Conservation (phyloP, 768 basidiomycete genomes). For the Calocybe indica region DNA sequence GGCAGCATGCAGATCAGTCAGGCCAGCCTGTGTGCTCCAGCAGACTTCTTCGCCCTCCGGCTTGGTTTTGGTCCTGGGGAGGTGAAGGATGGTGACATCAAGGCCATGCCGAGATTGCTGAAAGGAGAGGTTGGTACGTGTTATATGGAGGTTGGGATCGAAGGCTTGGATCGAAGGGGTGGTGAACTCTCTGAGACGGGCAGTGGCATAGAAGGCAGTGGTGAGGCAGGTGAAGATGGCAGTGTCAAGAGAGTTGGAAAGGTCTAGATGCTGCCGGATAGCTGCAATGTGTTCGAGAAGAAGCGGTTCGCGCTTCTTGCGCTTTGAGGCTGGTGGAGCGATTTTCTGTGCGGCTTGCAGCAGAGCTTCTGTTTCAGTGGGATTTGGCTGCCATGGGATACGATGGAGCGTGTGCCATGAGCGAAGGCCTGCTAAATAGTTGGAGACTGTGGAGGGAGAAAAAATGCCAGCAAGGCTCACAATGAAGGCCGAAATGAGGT, state of each 20-base stretch:
- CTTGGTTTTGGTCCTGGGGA: neutral
- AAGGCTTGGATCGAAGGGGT: conserved; percentile 16
- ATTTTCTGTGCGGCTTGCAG: conserved; percentile 22
- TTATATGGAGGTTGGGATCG: neutral
- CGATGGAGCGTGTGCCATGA: conserved; percentile 43
- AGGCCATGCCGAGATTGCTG: neutral
- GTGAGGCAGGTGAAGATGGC: conserved; percentile 31
- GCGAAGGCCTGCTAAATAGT: conserved; percentile 29
- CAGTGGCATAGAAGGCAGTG: conserved; percentile 27
- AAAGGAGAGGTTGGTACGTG: neutral
- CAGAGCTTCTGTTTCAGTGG: conserved; percentile 16
- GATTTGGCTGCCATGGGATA: conserved; percentile 19
- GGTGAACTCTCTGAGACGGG: conserved; percentile 30
- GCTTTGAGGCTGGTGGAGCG: conserved; percentile 21
- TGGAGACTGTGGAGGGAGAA: conserved; percentile 22
- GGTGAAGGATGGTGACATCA: neutral
- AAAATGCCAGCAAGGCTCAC: conserved; percentile 22
- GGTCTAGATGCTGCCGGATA: conserved; percentile 15
- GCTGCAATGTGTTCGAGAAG: conserved; percentile 14
- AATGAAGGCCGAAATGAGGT: conserved; percentile 5
- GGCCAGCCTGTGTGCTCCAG: neutral
- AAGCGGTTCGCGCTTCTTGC: conserved; percentile 19
- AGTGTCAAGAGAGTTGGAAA: conserved; percentile 20
- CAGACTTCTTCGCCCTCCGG: neutral
- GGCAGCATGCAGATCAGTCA: neutral